Conservation (phyloP, 768 basidiomycete species). For the Leccinum uliginosum region DNA sequence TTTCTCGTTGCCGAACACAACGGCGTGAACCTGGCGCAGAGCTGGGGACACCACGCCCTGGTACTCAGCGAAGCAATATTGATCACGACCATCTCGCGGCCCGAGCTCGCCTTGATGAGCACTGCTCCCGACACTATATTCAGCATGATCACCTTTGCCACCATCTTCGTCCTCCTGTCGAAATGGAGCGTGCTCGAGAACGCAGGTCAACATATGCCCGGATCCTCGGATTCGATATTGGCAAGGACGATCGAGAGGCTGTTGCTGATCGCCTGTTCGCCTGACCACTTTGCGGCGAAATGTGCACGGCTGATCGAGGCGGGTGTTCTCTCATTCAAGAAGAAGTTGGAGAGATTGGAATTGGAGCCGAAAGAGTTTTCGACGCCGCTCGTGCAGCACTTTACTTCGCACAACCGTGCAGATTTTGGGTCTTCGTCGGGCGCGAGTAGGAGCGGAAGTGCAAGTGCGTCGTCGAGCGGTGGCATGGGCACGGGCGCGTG, state of each 20-base stretch:
- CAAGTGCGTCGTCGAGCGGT: conserved; percentile 12
- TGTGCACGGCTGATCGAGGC: conserved; percentile 40
- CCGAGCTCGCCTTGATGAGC: conserved; percentile 34
- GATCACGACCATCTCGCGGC: conserved; percentile 30
- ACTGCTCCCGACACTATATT: conserved; percentile 41
- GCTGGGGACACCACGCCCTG: conserved; percentile 38
- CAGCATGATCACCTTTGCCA: conserved; percentile 40
- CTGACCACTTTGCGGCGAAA: conserved; percentile 38
- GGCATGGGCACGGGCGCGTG: conserved; percentile 15
- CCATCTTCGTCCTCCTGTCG: conserved; percentile 38
- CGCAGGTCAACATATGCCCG: conserved; percentile 30
- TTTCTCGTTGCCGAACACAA: conserved; percentile 29
- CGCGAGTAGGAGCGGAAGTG: conserved; percentile 14
- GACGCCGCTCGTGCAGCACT: conserved; percentile 19
- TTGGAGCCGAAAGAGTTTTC: conserved; percentile 18
- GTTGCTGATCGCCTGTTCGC: conserved; percentile 31
- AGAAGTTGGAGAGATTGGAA: conserved; percentile 24
- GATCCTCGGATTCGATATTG: conserved; percentile 37
- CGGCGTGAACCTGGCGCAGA: conserved; percentile 31
- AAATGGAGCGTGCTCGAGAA: conserved; percentile 40
- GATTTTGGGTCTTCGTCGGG: conserved; percentile 16
- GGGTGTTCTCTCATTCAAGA: conserved; percentile 28
- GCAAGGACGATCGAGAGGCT: conserved; percentile 33
- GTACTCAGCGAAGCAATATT: conserved; percentile 36
- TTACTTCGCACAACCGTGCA: conserved; percentile 12